Evolutionary conservation across 2,329 filamentous ascomycete genomes (phyloP).

Genomic region (Fusarium falciforme): DNA sequence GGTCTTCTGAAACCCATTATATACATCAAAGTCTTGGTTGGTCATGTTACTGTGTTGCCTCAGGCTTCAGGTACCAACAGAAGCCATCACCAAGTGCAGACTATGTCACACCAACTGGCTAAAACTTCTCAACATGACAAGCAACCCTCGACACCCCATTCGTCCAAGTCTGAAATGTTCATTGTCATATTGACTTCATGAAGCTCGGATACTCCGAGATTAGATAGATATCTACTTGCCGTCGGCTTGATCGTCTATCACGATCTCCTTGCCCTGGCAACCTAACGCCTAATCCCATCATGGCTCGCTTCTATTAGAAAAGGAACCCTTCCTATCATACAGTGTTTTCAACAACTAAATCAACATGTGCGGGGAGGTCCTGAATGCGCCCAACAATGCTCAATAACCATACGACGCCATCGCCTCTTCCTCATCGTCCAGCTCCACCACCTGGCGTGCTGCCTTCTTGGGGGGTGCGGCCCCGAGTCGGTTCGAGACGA

Average conservation of each 20-base stretch:
- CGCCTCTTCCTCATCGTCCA: slow-evolving; percentile 64
- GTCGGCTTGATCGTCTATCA: slow-evolving; percentile 9
- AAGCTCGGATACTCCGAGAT: slow-evolving; percentile 19
- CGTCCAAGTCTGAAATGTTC: neutral
- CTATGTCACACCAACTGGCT: neutral
- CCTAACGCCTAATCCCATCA: slow-evolving; percentile 23
- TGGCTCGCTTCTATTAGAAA: slow-evolving; percentile 10
- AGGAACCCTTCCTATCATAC: slow-evolving; percentile 22
- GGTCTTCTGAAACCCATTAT: neutral
- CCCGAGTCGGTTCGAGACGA: slow-evolving; percentile 51
- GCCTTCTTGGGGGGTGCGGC: slow-evolving; percentile 33
- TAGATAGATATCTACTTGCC: slow-evolving; percentile 32
- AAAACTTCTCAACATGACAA: neutral
- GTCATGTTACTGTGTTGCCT: neutral
- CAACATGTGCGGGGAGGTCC: neutral
- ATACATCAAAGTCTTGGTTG: neutral
- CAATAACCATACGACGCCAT: slow-evolving; percentile 59
- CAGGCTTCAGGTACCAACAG: neutral
- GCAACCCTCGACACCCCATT: neutral
- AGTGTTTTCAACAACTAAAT: slow-evolving; percentile 17
- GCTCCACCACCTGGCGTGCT: slow-evolving; percentile 40
- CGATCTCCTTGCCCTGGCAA: slow-evolving; percentile 13
- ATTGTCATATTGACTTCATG: slow-evolving; percentile 32
- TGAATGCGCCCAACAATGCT: neutral
- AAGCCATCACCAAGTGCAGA: neutral